These are phyloP conservation scores for Aspergillus carlsbadensis DNA, from an alignment of 495 filamentous ascomycete species.

Conservation along the genomic window DNA sequence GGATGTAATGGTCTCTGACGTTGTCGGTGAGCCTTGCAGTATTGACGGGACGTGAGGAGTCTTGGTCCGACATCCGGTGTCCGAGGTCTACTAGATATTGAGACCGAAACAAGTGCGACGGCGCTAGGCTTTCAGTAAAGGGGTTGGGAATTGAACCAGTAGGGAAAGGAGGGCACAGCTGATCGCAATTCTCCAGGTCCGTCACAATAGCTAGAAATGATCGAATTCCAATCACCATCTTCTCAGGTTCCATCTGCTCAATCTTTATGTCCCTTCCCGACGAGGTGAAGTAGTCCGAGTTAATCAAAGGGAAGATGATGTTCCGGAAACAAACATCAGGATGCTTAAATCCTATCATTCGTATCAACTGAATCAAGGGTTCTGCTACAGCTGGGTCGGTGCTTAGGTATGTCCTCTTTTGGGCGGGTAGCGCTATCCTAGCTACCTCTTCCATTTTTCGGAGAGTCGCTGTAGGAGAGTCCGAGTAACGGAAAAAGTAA, in stretches of 20 bases:
- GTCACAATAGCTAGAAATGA: slow-evolving; percentile 90
- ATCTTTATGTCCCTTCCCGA: slow-evolving; percentile 78
- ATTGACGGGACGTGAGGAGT: slow-evolving; percentile 67
- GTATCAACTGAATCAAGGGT: slow-evolving; percentile 86
- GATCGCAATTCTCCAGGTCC: slow-evolving; percentile 85
- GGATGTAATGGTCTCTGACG: slow-evolving; percentile 77
- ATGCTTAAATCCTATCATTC: slow-evolving; percentile 91
- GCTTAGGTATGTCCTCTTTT: slow-evolving; percentile 74
- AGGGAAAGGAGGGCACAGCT: slow-evolving; percentile 80
- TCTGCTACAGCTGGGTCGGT: slow-evolving; percentile 81
- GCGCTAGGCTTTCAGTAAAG: slow-evolving; percentile 37
- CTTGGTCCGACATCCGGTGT: slow-evolving; percentile 24
- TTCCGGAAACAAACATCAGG: slow-evolving; percentile 89
- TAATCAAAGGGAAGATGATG: slow-evolving; percentile 92
- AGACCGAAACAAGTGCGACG: slow-evolving; percentile 36
- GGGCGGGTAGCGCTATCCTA: slow-evolving; percentile 72
- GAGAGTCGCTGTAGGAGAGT: slow-evolving; percentile 63
- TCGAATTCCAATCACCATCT: slow-evolving; percentile 92
- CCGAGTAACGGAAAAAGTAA: slow-evolving; percentile 83
- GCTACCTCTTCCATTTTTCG: slow-evolving; percentile 87
- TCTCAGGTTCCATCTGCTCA: slow-evolving; percentile 92
- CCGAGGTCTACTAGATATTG: slow-evolving; percentile 42
- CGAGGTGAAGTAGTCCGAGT: slow-evolving; percentile 76
- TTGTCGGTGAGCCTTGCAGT: slow-evolving; percentile 69
- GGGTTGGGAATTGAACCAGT: slow-evolving; percentile 46